These are phyloP conservation scores for Neurospora intermedia DNA, from an alignment of 495 filamentous ascomycete species.

Conservation along the genomic window DNA sequence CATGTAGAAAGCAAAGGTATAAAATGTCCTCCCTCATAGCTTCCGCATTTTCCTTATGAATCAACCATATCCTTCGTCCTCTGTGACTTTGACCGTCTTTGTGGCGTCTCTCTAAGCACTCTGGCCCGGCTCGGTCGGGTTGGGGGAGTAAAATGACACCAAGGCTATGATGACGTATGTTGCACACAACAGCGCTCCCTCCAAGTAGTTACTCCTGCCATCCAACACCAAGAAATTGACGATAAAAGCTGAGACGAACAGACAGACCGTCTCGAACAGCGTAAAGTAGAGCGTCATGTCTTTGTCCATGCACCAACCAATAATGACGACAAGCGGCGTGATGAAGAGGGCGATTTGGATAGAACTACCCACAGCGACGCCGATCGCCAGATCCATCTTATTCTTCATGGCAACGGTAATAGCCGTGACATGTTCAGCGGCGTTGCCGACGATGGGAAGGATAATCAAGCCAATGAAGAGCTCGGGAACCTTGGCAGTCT, in stretches of 20 bases:
- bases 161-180: slow-evolving; percentile 73
- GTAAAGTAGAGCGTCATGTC: slow-evolving; percentile 88
- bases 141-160: slow-evolving; percentile 54
- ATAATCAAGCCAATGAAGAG: slow-evolving; percentile 85
- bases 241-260: slow-evolving; percentile 80
- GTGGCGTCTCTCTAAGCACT: slow-evolving; percentile 20
- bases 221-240: slow-evolving; percentile 87
- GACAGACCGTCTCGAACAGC: slow-evolving; percentile 76
- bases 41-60: neutral
- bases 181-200: slow-evolving; percentile 71
- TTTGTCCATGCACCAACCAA: slow-evolving; percentile 77
- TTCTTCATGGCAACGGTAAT: slow-evolving; percentile 85
- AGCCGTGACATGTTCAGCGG: slow-evolving; percentile 85
- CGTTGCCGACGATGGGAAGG: slow-evolving; percentile 83
- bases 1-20: neutral
- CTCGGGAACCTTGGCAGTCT: slow-evolving; percentile 48
- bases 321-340: slow-evolving; percentile 75
- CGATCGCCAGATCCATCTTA: slow-evolving; percentile 93
- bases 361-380: slow-evolving; percentile 76
- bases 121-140: slow-evolving; percentile 27
- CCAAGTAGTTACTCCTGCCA: slow-evolving; percentile 79
- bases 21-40: neutral
- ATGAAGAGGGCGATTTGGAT: slow-evolving; percentile 89
- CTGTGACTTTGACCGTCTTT: neutral
- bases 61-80: neutral